Percentiles rank a stretch among this genome's conserved stretches.
Conservation (phyloP, 2,329 filamentous ascomycete genomes). For the Ophiostoma perfectum region DNA sequence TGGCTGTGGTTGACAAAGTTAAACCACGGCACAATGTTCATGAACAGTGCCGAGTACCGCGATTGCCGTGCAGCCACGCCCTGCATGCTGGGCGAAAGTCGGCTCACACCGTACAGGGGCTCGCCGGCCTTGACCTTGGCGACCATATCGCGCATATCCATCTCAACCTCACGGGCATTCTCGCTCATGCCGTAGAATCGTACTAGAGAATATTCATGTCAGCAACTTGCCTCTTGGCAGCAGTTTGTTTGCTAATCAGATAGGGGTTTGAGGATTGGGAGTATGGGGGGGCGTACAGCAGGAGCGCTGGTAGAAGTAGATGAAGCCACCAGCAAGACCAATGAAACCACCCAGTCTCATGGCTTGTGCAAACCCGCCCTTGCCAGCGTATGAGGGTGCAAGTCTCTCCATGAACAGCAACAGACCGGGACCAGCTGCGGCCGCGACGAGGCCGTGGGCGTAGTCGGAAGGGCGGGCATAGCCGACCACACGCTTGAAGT, state of each 20-base stretch:
- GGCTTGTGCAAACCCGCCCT: slow-evolving; percentile 72
- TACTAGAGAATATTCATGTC: slow-evolving; percentile 48
- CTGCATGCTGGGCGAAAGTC: slow-evolving; percentile 81
- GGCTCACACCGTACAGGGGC: slow-evolving; percentile 77
- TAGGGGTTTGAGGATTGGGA: neutral
- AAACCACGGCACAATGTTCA: slow-evolving; percentile 88
- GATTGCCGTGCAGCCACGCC: slow-evolving; percentile 90
- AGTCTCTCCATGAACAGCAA: slow-evolving; percentile 78
- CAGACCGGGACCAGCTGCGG: slow-evolving; percentile 65
- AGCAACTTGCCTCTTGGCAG: neutral
- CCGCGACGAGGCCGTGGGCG: slow-evolving; percentile 60
- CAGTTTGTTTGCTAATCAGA: too few relatives aligned
- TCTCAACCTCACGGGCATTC: slow-evolving; percentile 83
- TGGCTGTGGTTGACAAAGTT: slow-evolving; percentile 96
- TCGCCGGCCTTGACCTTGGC: slow-evolving; percentile 88
- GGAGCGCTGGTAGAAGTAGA: slow-evolving; percentile 80
- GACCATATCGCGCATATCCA: slow-evolving; percentile 99
- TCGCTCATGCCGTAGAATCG: slow-evolving; percentile 95
- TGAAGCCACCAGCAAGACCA: slow-evolving; percentile 70
- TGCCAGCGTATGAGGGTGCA: slow-evolving; percentile 77
- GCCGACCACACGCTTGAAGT: slow-evolving; percentile 81
- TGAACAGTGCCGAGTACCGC: slow-evolving; percentile 78
- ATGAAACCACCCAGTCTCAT: slow-evolving; percentile 74
- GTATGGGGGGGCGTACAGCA: slow-evolving; percentile 55
- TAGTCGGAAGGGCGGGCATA: slow-evolving; percentile 89